A percentile compares a stretch with the other conserved stretches of the same genome.
Conservation (phyloP, 352 stramenopile species). For the Globisporangium carolinianum region DNA sequence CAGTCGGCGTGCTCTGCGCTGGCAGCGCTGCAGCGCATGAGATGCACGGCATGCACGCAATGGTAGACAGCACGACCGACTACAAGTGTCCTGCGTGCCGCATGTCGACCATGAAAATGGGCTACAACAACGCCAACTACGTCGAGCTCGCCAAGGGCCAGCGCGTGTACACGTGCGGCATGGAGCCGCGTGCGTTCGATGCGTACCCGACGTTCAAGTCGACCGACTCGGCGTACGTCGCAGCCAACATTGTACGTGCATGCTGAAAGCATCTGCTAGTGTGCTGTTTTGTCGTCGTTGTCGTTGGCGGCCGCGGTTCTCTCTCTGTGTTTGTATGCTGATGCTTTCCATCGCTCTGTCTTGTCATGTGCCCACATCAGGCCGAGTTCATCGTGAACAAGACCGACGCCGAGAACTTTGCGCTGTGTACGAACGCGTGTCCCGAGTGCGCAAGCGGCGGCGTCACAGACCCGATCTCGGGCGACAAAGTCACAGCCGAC, state of each 20-base stretch:
- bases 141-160: slow-evolving; percentile 54
- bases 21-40: slow-evolving; percentile 14
- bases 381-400: slow-evolving; percentile 41
- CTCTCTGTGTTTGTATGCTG: background rate
- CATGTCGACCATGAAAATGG: slow-evolving; percentile 46
- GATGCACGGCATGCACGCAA: slow-evolving; percentile 15
- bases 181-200: slow-evolving; percentile 40
- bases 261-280: too few relatives aligned
- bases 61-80: slow-evolving; percentile 30
- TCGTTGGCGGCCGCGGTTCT: background rate
- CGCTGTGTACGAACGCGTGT: slow-evolving; percentile 29
- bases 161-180: slow-evolving; percentile 70
- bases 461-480: slow-evolving; percentile 59
- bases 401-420: slow-evolving; percentile 31
- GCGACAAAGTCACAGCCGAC: slow-evolving; percentile 34
- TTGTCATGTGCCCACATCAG: slow-evolving; percentile 13
- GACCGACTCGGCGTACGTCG: slow-evolving; percentile 67
- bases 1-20: slow-evolving; percentile 8
- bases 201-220: slow-evolving; percentile 39
- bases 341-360: background rate
- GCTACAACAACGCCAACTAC: slow-evolving; percentile 63
- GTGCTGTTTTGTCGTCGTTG: background rate
- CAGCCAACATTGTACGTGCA: slow-evolving; percentile 58
- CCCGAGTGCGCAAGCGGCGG: slow-evolving; percentile 28
- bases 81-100: slow-evolving; percentile 69